Evolutionary conservation across 2,329 filamentous ascomycete genomes (phyloP).

Genomic region (Scortechinia acanthostroma): DNA sequence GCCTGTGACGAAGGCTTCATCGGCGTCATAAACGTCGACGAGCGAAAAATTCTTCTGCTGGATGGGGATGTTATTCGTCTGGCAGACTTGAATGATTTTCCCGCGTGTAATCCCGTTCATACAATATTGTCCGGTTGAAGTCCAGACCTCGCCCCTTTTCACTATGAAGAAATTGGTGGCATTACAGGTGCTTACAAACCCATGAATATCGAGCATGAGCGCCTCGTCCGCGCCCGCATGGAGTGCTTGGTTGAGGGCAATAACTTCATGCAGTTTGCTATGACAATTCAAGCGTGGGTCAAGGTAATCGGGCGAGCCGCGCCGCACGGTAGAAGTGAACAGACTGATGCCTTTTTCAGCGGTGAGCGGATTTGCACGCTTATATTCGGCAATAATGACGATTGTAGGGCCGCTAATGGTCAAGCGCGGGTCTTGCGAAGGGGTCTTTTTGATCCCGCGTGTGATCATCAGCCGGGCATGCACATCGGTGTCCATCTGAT

Average conservation of each 20-base stretch:
- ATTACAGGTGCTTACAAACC: conserved; percentile 20
- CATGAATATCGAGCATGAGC: conserved; percentile 15
- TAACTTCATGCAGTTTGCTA: conserved; percentile 18
- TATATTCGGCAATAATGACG: conserved; percentile 18
- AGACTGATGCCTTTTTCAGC: conserved; percentile 13
- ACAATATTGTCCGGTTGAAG: conserved; percentile 18
- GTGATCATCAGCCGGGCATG: conserved; percentile 17
- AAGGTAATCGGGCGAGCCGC: conserved; percentile 18
- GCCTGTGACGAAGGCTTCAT: conserved; percentile 18
- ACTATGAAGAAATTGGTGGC: conserved; percentile 21
- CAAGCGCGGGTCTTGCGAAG: conserved; percentile 15
- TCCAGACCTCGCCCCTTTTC: conserved; percentile 18
- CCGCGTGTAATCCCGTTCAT: conserved; percentile 20
- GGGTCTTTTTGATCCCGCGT: conserved; percentile 14
- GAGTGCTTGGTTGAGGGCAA: conserved; percentile 17
- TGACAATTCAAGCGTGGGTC: conserved; percentile 21
- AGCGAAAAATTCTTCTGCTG: conserved; percentile 16
- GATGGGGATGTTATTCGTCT: conserved; percentile 12
- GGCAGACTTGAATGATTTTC: conserved; percentile 18
- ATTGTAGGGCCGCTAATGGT: conserved; percentile 16
- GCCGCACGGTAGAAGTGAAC: conserved; percentile 16
- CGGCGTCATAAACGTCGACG: conserved; percentile 17
- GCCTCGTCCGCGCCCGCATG: conserved; percentile 18
- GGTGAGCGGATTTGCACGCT: conserved; percentile 11
- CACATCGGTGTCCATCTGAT: conserved; percentile 14